Evolutionary conservation across 129 eudicot genomes (phyloP).

Genomic region (Calendula officinalis): DNA sequence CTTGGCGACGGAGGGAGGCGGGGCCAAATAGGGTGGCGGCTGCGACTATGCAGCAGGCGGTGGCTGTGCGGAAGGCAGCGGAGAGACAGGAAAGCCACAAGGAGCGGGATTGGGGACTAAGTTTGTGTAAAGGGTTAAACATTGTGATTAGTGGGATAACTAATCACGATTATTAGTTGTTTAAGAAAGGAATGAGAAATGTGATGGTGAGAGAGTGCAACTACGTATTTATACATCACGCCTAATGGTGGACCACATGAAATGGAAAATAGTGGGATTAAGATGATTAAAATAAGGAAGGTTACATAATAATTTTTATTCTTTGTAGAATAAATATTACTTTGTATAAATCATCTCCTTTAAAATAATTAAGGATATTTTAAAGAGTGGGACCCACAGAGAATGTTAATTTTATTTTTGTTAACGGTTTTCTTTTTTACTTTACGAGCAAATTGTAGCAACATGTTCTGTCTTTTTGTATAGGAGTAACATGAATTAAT

Average conservation of each 20-base stretch:
- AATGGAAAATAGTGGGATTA: slow-evolving; percentile 14
- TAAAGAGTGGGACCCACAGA: neutral
- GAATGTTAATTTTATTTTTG: neutral
- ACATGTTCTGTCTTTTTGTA: too few species aligned
- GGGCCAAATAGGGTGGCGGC: slow-evolving; percentile 75
- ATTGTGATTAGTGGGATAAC: slow-evolving; percentile 32
- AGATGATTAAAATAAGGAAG: neutral
- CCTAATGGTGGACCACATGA: slow-evolving; percentile 25
- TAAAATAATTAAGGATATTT: too few species aligned
- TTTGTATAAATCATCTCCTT: too few species aligned
- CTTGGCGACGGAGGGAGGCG: slow-evolving; percentile 30
- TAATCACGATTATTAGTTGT: slow-evolving; percentile 8
- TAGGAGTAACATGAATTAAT: too few species aligned
- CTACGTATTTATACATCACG: slow-evolving; percentile 29
- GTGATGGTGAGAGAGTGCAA: slow-evolving; percentile 4
- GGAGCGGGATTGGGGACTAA: slow-evolving; percentile 26
- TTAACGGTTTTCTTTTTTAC: neutral
- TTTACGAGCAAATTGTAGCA: too few species aligned
- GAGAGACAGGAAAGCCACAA: slow-evolving; percentile 56
- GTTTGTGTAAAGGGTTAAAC: slow-evolving; percentile 9
- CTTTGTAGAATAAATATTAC: too few species aligned
- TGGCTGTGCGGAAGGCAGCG: slow-evolving; percentile 67
- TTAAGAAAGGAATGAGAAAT: slow-evolving; percentile 22
- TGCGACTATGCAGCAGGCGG: slow-evolving; percentile 74
- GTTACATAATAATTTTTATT: too few species aligned